phyloP scores from a whole-genome alignment of 2,329 filamentous ascomycete species.

The Zymoseptoria pseudotritici region DNA sequence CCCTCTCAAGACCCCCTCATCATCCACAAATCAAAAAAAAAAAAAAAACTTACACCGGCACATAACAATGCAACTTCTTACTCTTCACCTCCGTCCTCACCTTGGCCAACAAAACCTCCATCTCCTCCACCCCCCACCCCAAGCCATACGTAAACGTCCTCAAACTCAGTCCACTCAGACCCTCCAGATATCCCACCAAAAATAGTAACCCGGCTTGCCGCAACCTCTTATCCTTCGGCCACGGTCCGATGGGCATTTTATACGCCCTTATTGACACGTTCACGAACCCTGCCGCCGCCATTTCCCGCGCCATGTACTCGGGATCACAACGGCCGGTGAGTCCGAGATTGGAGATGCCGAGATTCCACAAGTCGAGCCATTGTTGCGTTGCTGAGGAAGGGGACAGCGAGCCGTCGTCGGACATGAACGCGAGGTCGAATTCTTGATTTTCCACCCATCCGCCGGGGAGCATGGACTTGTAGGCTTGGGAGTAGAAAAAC shows the following conservation, averaged over 20 bases:
- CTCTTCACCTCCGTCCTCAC: conserved; percentile 23
- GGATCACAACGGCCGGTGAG: conserved; percentile 20
- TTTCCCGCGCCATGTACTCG: conserved; percentile 28
- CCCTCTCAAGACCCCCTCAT: too few relatives aligned
- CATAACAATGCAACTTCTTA: conserved; percentile 24
- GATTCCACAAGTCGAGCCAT: conserved; percentile 20
- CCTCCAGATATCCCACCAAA: conserved; percentile 21
- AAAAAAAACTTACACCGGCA: conserved; percentile 22
- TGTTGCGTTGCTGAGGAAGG: conserved; percentile 11
- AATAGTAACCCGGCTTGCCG: conserved; percentile 21
- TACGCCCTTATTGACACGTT: conserved; percentile 24
- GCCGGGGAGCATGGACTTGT: conserved; percentile 23
- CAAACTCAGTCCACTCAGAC: conserved; percentile 21
- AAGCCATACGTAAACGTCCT: conserved; percentile 23
- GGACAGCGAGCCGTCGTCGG: conserved; percentile 21
- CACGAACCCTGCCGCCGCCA: conserved; percentile 29
- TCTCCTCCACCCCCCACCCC: conserved; percentile 23
- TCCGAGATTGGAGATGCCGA: conserved; percentile 18
- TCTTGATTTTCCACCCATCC: conserved; percentile 38
- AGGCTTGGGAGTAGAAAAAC: conserved; percentile 22
- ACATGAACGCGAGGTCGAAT: conserved; percentile 21
- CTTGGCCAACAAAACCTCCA: conserved; percentile 19
- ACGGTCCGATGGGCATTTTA: conserved; percentile 25
- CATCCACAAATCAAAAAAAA: too few relatives aligned
- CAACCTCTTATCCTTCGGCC: conserved; percentile 22